Percentiles rank a stretch among this genome's conserved stretches.
Evolutionary conservation across 768 basidiomycete species (phyloP).

Genomic region (Auricularia sp.): DNA sequence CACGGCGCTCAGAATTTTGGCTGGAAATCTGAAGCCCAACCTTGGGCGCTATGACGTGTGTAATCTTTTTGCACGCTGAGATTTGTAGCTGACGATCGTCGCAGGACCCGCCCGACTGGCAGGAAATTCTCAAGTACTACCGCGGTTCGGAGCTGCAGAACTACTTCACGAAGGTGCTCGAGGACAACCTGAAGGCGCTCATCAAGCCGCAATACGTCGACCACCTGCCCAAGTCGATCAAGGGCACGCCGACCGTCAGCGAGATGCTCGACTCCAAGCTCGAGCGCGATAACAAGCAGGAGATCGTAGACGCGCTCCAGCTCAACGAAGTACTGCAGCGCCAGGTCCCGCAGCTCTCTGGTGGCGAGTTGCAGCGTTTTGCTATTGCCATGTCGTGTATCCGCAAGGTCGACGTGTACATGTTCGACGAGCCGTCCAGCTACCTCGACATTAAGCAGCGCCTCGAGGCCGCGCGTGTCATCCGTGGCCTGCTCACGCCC

Average conservation of each 20-base stretch:
- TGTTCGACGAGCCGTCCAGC: conserved; percentile 99
- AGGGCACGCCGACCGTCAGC: conserved; percentile 74
- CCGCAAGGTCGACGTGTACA: conserved; percentile 95
- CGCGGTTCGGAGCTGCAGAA: conserved; percentile 98
- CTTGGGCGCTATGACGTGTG: conserved; percentile 90
- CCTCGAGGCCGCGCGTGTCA: conserved; percentile 88
- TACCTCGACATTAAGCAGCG: conserved; percentile 97
- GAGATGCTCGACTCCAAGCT: conserved; percentile 90
- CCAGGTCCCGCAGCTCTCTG: conserved; percentile 78
- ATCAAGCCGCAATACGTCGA: conserved; percentile 99
- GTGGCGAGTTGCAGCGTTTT: conserved; percentile 96
- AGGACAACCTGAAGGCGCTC: conserved; percentile 96
- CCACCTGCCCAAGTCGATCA: conserved; percentile 94
- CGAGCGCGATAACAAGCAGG: conserved; percentile 81
- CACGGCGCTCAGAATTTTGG: conserved; percentile 92
- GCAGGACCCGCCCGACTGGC: conserved; percentile 97
- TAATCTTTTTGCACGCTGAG: conserved; percentile 10
- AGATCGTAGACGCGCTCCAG: conserved; percentile 79
- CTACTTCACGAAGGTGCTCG: conserved; percentile 98
- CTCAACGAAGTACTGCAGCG: conserved; percentile 78
- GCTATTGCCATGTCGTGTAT: conserved; percentile 97
- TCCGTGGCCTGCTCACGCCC: conserved; percentile 73
- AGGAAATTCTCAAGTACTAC: conserved; percentile 97
- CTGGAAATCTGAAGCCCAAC: conserved; percentile 96
- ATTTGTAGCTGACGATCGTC: background rate